Evolutionary conservation across 352 stramenopile species (phyloP).

Genomic region (Pythium plurisporium): DNA sequence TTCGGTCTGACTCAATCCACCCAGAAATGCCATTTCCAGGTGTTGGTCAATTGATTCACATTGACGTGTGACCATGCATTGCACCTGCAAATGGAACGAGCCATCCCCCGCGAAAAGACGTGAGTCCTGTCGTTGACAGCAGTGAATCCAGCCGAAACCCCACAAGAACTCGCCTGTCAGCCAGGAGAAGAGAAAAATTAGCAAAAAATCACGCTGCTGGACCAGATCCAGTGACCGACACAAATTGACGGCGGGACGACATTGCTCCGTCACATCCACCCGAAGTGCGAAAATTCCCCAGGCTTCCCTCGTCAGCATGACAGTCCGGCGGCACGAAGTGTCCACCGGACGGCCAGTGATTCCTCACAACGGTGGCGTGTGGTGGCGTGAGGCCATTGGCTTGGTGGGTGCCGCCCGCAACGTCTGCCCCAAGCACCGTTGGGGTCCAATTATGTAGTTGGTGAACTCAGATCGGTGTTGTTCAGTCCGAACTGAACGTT

Average conservation of each 20-base stretch:
- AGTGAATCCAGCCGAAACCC: constrained; percentile 2
- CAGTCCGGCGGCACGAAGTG: neutral
- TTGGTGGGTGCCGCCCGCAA: neutral
- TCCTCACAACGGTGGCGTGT: neutral
- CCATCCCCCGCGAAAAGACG: constrained; percentile 11
- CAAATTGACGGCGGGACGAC: neutral
- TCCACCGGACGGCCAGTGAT: neutral
- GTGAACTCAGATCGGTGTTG: neutral
- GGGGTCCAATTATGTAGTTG: neutral
- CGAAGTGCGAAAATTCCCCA: constrained; percentile 1
- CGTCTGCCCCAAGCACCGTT: neutral
- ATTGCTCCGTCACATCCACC: constrained; percentile 8
- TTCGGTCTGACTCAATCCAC: constrained; percentile 26
- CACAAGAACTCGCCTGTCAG: constrained; percentile 12
- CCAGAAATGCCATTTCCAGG: constrained; percentile 13
- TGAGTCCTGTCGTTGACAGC: neutral
- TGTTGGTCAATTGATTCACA: neutral
- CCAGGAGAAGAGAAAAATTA: neutral
- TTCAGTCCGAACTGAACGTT: constrained; percentile 1
- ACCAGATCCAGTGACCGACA: no score
- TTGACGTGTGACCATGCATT: neutral
- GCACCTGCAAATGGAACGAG: constrained; percentile 9
- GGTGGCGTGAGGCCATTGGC: neutral
- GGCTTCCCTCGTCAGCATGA: no score
- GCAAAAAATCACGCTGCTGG: no score